A percentile compares a stretch with the other conserved stretches of the same genome.
These are phyloP conservation scores for Yamadazyma jaroonii DNA, from an alignment of 1,139 yeast genomes.

Conservation along the genomic window DNA sequence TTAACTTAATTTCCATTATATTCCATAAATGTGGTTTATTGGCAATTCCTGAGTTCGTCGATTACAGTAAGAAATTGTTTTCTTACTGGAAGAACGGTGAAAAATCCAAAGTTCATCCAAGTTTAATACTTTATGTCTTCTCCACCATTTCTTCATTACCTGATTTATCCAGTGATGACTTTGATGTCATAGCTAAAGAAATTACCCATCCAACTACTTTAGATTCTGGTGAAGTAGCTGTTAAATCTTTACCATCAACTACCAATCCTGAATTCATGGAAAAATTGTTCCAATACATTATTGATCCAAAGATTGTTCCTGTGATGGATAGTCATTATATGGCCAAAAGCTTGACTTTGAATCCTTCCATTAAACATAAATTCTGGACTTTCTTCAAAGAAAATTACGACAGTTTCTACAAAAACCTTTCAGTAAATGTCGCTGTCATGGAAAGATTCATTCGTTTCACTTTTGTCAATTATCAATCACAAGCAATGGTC, in stretches of 20 bases:
- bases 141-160: constrained; percentile 46
- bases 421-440: constrained; percentile 51
- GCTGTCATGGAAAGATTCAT: constrained; percentile 65
- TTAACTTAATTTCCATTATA: constrained; percentile 51
- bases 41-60: constrained; percentile 47
- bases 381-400: constrained; percentile 57
- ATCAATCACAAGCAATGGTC: constrained; percentile 40
- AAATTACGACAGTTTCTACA: constrained; percentile 50
- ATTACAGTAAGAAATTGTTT: constrained; percentile 44
- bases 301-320: constrained; percentile 48
- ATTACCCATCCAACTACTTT: constrained; percentile 56
- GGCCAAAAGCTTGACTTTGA: constrained; percentile 50
- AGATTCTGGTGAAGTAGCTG: constrained; percentile 66
- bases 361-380: constrained; percentile 44
- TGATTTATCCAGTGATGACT: constrained; percentile 38
- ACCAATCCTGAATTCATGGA: constrained; percentile 33
- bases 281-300: constrained; percentile 36
- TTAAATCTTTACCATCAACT: constrained; percentile 60
- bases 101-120: constrained; percentile 43
- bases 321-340: constrained; percentile 70
- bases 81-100: constrained; percentile 31
- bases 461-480: constrained; percentile 48
- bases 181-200: constrained; percentile 47
- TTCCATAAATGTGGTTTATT: constrained; percentile 52
- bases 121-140: constrained; percentile 53